Evolutionary conservation across 2,329 filamentous ascomycete species (phyloP).

Genomic region (Zymoseptoria brevis): DNA sequence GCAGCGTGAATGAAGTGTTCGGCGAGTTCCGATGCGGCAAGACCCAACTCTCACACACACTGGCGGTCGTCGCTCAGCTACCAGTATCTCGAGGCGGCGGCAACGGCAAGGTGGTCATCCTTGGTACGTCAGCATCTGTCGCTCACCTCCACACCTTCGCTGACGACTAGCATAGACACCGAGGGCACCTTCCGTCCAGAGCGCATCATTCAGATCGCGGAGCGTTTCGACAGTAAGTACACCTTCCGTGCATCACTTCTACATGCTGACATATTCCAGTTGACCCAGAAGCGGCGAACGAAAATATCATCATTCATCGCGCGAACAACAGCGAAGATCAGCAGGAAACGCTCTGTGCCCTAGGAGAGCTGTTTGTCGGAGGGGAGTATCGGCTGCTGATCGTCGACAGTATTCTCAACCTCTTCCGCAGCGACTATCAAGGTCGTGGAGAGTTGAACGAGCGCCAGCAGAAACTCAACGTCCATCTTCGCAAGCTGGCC

Average conservation of each 20-base stretch:
- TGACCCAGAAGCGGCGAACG: conserved; percentile 51
- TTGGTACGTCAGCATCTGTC: conserved; percentile 36
- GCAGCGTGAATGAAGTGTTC: conserved; percentile 60
- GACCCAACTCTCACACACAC: conserved; percentile 61
- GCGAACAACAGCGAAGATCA: conserved; percentile 60
- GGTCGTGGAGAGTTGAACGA: conserved; percentile 61
- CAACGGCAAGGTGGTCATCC: conserved; percentile 61
- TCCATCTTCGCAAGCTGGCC: conserved; percentile 55
- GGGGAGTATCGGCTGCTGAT: conserved; percentile 60
- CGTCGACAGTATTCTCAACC: conserved; percentile 63
- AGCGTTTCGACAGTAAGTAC: conserved; percentile 48
- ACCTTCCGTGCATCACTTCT: neutral
- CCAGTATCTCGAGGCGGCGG: conserved; percentile 54
- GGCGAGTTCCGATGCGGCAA: conserved; percentile 60
- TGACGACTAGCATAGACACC: conserved; percentile 33
- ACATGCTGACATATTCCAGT: conserved; percentile 26
- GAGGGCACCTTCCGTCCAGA: conserved; percentile 62
- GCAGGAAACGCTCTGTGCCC: conserved; percentile 54
- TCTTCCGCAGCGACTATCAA: conserved; percentile 59
- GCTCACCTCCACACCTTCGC: neutral
- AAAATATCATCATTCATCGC: conserved; percentile 60
- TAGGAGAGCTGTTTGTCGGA: conserved; percentile 53
- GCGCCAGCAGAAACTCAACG: conserved; percentile 59
- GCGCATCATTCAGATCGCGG: conserved; percentile 58
- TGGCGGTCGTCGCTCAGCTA: conserved; percentile 56